Evolutionary conservation across 2,329 filamentous ascomycete genomes (phyloP), one percentile per base, ranked within the genome.

Genomic region (Coniella vitis): DNA sequence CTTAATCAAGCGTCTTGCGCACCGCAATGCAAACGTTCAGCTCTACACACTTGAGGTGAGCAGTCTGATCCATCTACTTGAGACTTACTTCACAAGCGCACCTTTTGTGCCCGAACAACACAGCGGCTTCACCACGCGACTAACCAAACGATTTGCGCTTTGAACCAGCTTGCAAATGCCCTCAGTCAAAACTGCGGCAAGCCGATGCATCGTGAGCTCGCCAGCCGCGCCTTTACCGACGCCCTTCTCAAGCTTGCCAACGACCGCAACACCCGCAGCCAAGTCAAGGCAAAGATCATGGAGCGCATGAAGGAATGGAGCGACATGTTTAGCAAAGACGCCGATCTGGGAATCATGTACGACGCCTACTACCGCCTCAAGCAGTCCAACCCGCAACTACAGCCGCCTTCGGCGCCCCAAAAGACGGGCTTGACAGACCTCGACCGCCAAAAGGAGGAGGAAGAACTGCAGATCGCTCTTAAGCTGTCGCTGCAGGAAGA

Each of bases 251-350:
- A 93, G 63, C 79, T 98, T 52, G 90, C 93, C 56, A 88, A 84
- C 70, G 93, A 98, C 68, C 81, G 90, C 69, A 98, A 95, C 66
- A 96, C 91, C 45, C 93, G 97, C 67, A 85, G 86, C 63, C 89
- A 95, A 67, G 93, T 98, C 64, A 97, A 97, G 70, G 82, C 88
- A 56, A 97, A 96, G 78, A 95, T 98, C 56, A 70, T 97, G 51
- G 91, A 97, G 73, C 83, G 90, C 57, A 97, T 97, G 89, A 84
- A 87, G 65, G 88, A 91, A 56, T 98, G 93, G 93, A 83, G 86
- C 49, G 87, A 93, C 61, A 95, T 96, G 87, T 97, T 97, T 65
- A 79, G 81, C 60, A 83, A 79, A 53, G 89, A 96, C 63, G 80
- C 90, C 10, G 91, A 96, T 63, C 78, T 98, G 53, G 93, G 93